Evolutionary conservation across 129 eudicot species (phyloP).

Genomic region (Flaveria ramosissima): DNA sequence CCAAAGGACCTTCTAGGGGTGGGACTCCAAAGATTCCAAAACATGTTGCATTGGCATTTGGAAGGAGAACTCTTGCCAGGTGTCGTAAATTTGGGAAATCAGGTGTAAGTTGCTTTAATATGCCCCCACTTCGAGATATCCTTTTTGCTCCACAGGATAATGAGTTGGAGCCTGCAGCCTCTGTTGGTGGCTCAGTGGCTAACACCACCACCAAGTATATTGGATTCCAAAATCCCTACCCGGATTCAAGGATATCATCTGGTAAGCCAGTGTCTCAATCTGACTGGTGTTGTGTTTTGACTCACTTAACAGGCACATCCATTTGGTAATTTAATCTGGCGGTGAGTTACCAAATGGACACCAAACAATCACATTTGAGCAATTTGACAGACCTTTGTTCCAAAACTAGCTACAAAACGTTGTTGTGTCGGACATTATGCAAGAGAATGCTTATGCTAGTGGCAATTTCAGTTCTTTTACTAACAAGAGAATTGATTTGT

Average conservation of each 20-base stretch:
- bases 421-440: not conserved
- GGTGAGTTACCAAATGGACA: not conserved
- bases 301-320: not conserved
- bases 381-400: not conserved
- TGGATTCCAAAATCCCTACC: constrained; percentile 40
- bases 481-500: not conserved
- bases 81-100: constrained; percentile 64
- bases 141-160: constrained; percentile 55
- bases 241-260: constrained; percentile 38
- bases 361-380: constrained; percentile 3
- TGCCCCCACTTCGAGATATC: constrained; percentile 69
- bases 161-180: constrained; percentile 45
- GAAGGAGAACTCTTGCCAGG: constrained; percentile 65
- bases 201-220: constrained; percentile 42
- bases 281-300: not conserved
- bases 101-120: constrained; percentile 73
- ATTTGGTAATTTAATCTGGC: not conserved
- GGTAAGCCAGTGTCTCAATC: constrained; percentile 28
- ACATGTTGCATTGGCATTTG: constrained; percentile 78
- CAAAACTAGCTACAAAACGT: not conserved
- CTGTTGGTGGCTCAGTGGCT: constrained; percentile 29
- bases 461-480: not conserved
- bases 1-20: constrained; percentile 66
- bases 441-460: not conserved
- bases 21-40: constrained; percentile 62